These are phyloP conservation scores for Cutaneotrichosporon sp. DNA, from an alignment of 1,284 basidiomycete genomes.

Conservation along the genomic window DNA sequence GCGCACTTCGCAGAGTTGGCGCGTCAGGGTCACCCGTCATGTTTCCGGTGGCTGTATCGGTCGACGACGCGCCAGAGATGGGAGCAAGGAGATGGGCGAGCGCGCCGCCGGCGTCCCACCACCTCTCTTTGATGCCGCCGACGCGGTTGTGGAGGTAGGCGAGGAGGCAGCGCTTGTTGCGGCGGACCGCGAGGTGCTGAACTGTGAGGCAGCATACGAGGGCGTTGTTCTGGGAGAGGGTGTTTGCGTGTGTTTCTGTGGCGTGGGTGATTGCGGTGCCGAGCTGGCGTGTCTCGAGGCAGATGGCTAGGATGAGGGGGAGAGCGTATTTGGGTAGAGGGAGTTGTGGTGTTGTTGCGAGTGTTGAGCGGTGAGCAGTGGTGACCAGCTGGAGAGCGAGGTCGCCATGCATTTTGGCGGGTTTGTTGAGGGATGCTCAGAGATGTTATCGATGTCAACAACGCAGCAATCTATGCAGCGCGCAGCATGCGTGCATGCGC, in stretches of 20 bases:
- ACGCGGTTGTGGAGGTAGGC: constrained; percentile 84
- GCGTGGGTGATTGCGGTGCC: constrained; percentile 50
- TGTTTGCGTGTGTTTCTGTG: constrained; percentile 34
- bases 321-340: constrained; percentile 86
- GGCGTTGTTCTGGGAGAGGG: constrained; percentile 46
- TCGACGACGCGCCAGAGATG: background rate
- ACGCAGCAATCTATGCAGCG: no score
- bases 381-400: constrained; percentile 79
- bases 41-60: background rate
- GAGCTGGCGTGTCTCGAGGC: constrained; percentile 87
- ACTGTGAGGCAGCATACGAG: constrained; percentile 69
- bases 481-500: no score
- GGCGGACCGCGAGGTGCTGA: constrained; percentile 76
- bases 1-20: constrained; percentile 64
- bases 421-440: background rate
- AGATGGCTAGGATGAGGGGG: constrained; percentile 72
- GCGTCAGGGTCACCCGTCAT: constrained; percentile 21
- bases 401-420: constrained; percentile 58
- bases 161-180: constrained; percentile 89
- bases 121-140: constrained; percentile 74
- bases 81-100: constrained; percentile 73
- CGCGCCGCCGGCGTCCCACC: constrained; percentile 90
- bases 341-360: constrained; percentile 60
- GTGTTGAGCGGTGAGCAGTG: constrained; percentile 76
- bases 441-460: background rate